Evolutionary conservation across 495 filamentous ascomycete genomes (phyloP), one percentile per base, ranked within the genome.

Genomic region (Jackrogersella multiformis): DNA sequence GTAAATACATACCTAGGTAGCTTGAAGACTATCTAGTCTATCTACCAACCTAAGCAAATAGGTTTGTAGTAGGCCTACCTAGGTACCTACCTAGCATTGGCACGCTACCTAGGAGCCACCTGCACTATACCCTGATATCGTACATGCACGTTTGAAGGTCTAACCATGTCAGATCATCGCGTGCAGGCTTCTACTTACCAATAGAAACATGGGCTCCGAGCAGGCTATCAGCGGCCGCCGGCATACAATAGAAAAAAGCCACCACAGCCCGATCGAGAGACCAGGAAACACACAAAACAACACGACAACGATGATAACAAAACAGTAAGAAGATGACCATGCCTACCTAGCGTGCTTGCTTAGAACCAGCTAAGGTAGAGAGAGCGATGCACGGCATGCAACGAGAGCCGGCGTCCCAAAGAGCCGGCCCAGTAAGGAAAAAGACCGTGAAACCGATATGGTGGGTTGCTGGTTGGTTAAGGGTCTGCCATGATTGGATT

Each of bases 401-500:
- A 64, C 61, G 32, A 58, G 49, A 69, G 51, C 46, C 54, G 54
- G 53, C 62, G 39, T 63, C 68, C 53, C 58, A 66, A 70, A 66
- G 62, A 70, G 54, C 59, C 68, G 54, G 36, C 41, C 62, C 53
- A 63, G 57, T 60, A 28, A 70, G 44, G 52, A 55, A 55, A 63
- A 60, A 57, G 59, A 45, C 59, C 51, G 57, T 56, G 57, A 66
- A 62, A 71, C 68, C 63, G 61, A 38, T 56, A 16, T 71, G 63
- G 53, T 67, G 68, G 67, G 56, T 52, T 65, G 56, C 67, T 66
- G 51, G 44, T 56, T 61, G 52, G 57, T 34, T 46, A 32, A 57
- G 34, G 48, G 30, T 46, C 20, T 39, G 12, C 51, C 62, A 45
- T 64, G 66, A 69, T 69, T 69, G 66, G 56, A 35, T 70, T 58